Evolutionary conservation across 306 rosid genomes (phyloP), one percentile per base, ranked within the genome.

Genomic region (Trifolium fragiferum): DNA sequence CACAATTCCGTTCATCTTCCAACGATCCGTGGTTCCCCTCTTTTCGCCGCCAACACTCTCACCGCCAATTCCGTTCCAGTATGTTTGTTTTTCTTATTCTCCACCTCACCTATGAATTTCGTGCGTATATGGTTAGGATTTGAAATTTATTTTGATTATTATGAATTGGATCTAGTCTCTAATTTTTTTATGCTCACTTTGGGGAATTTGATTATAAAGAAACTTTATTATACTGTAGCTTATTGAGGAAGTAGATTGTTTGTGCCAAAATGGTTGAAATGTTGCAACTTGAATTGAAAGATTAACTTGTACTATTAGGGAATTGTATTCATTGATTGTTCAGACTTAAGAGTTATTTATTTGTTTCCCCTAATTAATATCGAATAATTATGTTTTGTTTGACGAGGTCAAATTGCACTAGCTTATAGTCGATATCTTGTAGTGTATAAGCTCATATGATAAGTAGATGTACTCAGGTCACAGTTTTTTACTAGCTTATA

Each of bases 11-110:
- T 40, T 12, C 60, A 69, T 23, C 30, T 72, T 72, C 64, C 43
- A 5, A 81, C 79, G 14, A 73, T 81, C 7, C 89, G 82, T 44
- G 55, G 81, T 70, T 15, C 60, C 1, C 76, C 81, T 12, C 53
- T 46, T 57, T 76, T 81, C 74, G 74, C 90, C 30, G 44, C 72
- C 51, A 82, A 77, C 64, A 76, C 91, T 30, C 74, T 93, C 80
- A 80, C 73, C 73, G 79, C 96, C n/a, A 88, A 85, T 81, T 84
- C 92, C 1, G 82, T 83, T 9, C 82, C 93, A 66, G 93, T 89
- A 80, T 44, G 68, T 49, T 0, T 40, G 8, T 20, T 27, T 4
- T 27, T 25, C 27, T 25, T 25, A 25, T 2, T 25, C 27, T 27
- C 3, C 32, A 27, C 32, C 32, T 25, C 27, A 25, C 27, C 2